A percentile compares a stretch with the other conserved stretches of the same genome.
Evolutionary conservation across 148 eudicot genomes (phyloP).

Genomic region (Heliosperma pusillum): DNA sequence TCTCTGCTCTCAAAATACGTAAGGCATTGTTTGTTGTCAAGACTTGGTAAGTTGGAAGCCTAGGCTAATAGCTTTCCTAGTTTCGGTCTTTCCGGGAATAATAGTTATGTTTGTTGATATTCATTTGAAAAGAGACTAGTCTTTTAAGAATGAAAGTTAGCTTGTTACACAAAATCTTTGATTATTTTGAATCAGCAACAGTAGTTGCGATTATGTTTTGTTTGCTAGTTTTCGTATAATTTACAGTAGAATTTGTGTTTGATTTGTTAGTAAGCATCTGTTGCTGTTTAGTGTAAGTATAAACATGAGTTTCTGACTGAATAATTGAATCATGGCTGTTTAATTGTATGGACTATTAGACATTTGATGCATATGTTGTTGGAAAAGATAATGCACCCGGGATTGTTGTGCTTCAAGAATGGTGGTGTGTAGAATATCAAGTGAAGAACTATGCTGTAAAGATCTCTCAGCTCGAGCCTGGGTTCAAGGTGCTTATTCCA

Average conservation of each 20-base stretch:
- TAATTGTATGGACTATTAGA: slow-evolving; percentile 28
- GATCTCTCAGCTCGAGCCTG: slow-evolving; percentile 68
- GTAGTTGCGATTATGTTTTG: background rate
- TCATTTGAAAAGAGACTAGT: too few species aligned
- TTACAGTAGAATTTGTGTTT: background rate
- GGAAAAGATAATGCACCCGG: slow-evolving; percentile 96
- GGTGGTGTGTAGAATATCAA: slow-evolving; percentile 97
- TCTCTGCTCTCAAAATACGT: too few species aligned
- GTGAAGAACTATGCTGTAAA: slow-evolving; percentile 74
- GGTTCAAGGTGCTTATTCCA: slow-evolving; percentile 72
- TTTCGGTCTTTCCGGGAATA: too few species aligned
- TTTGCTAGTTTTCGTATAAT: background rate
- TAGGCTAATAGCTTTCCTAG: too few species aligned
- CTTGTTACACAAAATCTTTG: background rate
- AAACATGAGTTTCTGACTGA: background rate
- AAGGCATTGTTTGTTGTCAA: too few species aligned
- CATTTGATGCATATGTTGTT: slow-evolving; percentile 86
- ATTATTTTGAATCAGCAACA: background rate
- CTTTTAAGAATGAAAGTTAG: background rate
- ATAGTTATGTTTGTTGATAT: too few species aligned
- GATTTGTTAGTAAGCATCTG: background rate
- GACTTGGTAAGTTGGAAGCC: too few species aligned
- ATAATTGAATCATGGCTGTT: background rate
- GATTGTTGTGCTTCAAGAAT: slow-evolving; percentile 89
- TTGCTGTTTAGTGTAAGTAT: background rate